Percentiles rank a stretch among this genome's conserved stretches.
phyloP scores from a whole-genome alignment of 768 basidiomycete species.

The Lentinula lateritia region DNA sequence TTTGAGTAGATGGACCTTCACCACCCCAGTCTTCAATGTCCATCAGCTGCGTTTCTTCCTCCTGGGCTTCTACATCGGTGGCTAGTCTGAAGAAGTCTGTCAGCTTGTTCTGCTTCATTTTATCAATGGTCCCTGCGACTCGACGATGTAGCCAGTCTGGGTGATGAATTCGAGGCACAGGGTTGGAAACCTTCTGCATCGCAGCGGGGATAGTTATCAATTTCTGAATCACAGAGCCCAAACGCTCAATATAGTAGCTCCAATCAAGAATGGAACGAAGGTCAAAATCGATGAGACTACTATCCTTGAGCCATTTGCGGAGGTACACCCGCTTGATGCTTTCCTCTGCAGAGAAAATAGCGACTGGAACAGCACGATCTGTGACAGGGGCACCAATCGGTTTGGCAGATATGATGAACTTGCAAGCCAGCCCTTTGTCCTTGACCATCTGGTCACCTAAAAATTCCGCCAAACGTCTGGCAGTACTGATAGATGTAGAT shows the following conservation, averaged over 20 bases:
- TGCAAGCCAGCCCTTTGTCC: slow-evolving; percentile 97
- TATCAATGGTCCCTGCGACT: slow-evolving; percentile 86
- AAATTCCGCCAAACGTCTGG: slow-evolving; percentile 92
- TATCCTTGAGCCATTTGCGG: slow-evolving; percentile 96
- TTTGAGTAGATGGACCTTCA: slow-evolving; percentile 20
- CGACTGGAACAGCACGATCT: slow-evolving; percentile 93
- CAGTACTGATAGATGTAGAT: slow-evolving; percentile 97
- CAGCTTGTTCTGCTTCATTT: slow-evolving; percentile 97
- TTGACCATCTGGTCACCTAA: slow-evolving; percentile 98
- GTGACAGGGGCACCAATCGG: slow-evolving; percentile 93
- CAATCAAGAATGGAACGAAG: slow-evolving; percentile 94
- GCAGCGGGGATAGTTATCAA: slow-evolving; percentile 98
- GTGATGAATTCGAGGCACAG: slow-evolving; percentile 91
- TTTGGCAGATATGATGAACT: slow-evolving; percentile 96
- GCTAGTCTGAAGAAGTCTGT: slow-evolving; percentile 82
- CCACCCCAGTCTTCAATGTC: slow-evolving; percentile 64
- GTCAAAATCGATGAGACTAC: slow-evolving; percentile 80
- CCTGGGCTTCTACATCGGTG: slow-evolving; percentile 15
- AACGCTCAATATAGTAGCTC: slow-evolving; percentile 96
- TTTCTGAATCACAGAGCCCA: slow-evolving; percentile 98
- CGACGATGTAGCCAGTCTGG: slow-evolving; percentile 96
- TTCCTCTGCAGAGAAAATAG: slow-evolving; percentile 96
- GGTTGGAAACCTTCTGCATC: slow-evolving; percentile 95
- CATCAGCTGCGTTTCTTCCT: slow-evolving; percentile 24
- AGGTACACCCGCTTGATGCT: slow-evolving; percentile 85